phyloP scores from a whole-genome alignment of 2,329 filamentous ascomycete species.

The Tolypocladium ophioglossoides region DNA sequence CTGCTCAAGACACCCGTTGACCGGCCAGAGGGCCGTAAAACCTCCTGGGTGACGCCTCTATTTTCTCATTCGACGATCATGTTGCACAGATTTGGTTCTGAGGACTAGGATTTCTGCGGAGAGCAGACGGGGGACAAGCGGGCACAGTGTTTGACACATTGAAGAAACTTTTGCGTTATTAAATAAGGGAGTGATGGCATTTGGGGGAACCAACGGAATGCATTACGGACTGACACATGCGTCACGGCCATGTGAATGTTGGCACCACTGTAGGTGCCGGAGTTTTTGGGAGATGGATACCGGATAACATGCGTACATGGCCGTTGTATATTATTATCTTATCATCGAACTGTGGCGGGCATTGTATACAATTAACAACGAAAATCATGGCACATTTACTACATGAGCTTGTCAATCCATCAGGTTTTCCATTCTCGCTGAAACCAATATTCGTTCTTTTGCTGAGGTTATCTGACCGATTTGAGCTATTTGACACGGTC shows the following conservation, averaged over 20 bases:
- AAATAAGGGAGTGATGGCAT: neutral
- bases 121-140: neutral
- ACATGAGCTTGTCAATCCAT: too few species aligned
- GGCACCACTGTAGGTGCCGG: neutral
- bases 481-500: too few species aligned
- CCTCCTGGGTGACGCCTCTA: neutral
- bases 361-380: neutral
- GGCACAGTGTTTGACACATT: neutral
- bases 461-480: too few species aligned
- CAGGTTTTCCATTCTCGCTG: too few species aligned
- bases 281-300: too few species aligned
- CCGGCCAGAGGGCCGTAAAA: neutral
- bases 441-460: too few species aligned
- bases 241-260: neutral
- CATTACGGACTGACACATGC: neutral
- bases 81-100: neutral
- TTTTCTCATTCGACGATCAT: neutral
- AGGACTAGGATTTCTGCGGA: neutral
- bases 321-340: neutral
- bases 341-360: too few species aligned
- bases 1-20: neutral
- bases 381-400: neutral
- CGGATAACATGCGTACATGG: neutral
- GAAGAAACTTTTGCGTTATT: too few species aligned
- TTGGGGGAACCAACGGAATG: neutral